These are phyloP conservation scores for Leishmania tarentolae DNA, from an alignment of 208 protist species.

Conservation along the genomic window DNA sequence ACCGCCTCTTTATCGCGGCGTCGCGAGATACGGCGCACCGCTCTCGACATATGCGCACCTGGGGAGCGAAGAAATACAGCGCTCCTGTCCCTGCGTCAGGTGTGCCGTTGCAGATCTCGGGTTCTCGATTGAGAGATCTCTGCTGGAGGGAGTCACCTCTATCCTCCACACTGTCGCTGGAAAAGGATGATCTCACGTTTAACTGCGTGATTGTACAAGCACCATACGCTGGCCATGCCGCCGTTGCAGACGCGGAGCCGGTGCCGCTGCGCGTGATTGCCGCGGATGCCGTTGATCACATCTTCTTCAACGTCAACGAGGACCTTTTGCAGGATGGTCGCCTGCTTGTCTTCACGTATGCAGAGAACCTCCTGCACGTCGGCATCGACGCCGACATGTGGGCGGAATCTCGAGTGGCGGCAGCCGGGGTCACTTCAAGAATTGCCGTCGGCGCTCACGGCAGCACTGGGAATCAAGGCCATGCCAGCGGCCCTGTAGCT, in stretches of 20 bases:
- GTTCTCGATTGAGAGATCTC: conserved; percentile 22
- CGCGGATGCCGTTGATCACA: conserved; percentile 38
- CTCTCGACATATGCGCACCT: conserved; percentile 10
- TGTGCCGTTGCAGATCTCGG: conserved; percentile 24
- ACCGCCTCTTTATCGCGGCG: conserved; percentile 30
- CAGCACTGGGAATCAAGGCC: neutral
- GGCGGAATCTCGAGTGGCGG: conserved; percentile 23
- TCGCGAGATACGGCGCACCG: conserved; percentile 29
- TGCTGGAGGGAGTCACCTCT: conserved; percentile 24
- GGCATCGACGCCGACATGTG: conserved; percentile 24
- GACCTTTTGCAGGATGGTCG: conserved; percentile 44
- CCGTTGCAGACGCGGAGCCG: conserved; percentile 32
- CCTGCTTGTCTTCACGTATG: conserved; percentile 56
- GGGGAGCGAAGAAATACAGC: conserved; percentile 15
- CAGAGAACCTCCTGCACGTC: conserved; percentile 40
- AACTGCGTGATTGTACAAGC: conserved; percentile 38
- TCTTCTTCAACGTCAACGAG: conserved; percentile 57
- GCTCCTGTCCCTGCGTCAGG: neutral
- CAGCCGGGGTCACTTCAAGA: neutral
- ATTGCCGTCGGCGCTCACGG: neutral
- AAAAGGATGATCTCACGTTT: conserved; percentile 24
- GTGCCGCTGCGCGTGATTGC: conserved; percentile 42
- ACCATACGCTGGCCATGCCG: conserved; percentile 29
- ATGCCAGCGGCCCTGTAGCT: neutral
- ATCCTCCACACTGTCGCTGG: conserved; percentile 10